phyloP scores from a whole-genome alignment of 1,139 yeast species.

The Lodderomyces beijingensis region DNA sequence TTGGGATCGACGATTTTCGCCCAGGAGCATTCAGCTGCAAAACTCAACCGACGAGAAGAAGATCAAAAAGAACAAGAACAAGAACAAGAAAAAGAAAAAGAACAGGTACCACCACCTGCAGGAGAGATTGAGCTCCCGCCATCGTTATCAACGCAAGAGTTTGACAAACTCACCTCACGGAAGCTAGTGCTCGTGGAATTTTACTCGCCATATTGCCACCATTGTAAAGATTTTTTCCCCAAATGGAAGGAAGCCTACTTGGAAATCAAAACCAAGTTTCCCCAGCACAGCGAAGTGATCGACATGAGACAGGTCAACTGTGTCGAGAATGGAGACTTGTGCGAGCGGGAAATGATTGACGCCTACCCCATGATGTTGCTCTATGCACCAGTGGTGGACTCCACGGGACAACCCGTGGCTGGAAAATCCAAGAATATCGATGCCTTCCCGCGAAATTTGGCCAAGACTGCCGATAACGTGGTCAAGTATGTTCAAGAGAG shows the following conservation, averaged over 20 bases:
- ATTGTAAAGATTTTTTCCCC: constrained; percentile 64
- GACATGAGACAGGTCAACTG: constrained; percentile 70
- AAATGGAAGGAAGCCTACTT: constrained; percentile 57
- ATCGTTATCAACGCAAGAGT: constrained; percentile 30
- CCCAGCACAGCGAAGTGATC: constrained; percentile 40
- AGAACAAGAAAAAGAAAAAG: too few relatives aligned
- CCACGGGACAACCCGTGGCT: constrained; percentile 21
- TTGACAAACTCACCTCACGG: constrained; percentile 39
- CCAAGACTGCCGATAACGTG: constrained; percentile 46
- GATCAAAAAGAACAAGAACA: background rate
- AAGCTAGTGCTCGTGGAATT: constrained; percentile 61
- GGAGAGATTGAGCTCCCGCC: constrained; percentile 16
- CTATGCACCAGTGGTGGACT: constrained; percentile 48
- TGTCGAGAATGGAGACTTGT: constrained; percentile 66
- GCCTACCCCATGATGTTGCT: constrained; percentile 58
- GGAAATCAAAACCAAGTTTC: constrained; percentile 31
- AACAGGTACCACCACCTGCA: too few relatives aligned
- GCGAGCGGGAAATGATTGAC: constrained; percentile 53
- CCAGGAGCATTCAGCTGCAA: too few relatives aligned
- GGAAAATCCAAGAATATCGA: constrained; percentile 36
- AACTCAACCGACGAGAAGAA: background rate
- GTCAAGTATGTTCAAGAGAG: constrained; percentile 50
- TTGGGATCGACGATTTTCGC: too few relatives aligned
- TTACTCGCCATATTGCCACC: constrained; percentile 67
- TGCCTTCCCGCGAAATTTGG: constrained; percentile 43